Conservation (phyloP, 1,139 yeast species). For the Debaryomyces subglobosus region DNA sequence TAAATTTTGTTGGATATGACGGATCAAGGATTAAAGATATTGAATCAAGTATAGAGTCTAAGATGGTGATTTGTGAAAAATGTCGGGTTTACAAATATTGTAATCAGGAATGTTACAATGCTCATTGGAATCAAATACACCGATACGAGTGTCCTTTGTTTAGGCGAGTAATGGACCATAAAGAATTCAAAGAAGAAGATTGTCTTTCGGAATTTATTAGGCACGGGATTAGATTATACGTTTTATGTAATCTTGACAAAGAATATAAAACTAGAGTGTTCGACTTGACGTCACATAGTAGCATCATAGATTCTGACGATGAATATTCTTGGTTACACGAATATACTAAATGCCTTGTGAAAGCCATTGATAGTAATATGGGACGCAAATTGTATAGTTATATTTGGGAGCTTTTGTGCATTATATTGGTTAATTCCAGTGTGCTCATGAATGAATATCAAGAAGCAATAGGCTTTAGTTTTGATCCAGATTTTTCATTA, state of each 20-base stretch:
- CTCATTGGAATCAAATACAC: constrained; percentile 14
- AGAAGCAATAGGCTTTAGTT: constrained; percentile 32
- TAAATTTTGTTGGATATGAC: background rate
- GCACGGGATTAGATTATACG: constrained; percentile 10
- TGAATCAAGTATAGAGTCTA: background rate
- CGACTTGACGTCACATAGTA: constrained; percentile 12
- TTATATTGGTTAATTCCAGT: constrained; percentile 29
- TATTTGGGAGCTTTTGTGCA: constrained; percentile 14
- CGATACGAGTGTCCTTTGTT: constrained; percentile 16
- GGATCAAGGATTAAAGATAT: background rate
- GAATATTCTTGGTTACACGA: constrained; percentile 1
- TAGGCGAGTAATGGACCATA: background rate
- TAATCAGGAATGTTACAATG: constrained; percentile 12
- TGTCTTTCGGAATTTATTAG: constrained; percentile 9
- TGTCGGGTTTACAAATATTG: constrained; percentile 18
- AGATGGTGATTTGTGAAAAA: constrained; percentile 10
- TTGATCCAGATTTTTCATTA: constrained; percentile 40
- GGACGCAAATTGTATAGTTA: background rate
- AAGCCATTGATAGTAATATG: background rate
- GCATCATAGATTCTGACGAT: background rate
- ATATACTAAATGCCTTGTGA: background rate
- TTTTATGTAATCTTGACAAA: constrained; percentile 6
- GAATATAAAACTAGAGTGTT: constrained; percentile 4
- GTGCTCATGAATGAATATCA: constrained; percentile 22
- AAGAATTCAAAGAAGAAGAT: background rate